Percentiles rank a stretch among this genome's conserved stretches.
phyloP scores from a whole-genome alignment of 2,329 filamentous ascomycete species.

The Kalaharituber pfeilii region DNA sequence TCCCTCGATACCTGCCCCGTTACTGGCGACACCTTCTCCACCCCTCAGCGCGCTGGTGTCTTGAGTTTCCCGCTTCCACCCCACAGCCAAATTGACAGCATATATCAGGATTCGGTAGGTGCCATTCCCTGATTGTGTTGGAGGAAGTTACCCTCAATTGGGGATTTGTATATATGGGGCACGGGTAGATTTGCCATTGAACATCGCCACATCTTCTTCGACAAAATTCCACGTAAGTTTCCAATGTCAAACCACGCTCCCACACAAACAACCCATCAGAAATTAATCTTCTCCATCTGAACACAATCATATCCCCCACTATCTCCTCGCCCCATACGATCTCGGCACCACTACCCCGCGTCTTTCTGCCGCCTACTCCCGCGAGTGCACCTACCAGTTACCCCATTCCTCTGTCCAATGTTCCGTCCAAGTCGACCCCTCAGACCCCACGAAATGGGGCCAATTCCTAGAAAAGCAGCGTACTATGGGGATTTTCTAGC shows the following conservation, averaged over 20 bases:
- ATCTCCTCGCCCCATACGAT: slow-evolving; percentile 58
- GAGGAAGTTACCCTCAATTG: not conserved
- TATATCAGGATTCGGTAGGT: slow-evolving; percentile 42
- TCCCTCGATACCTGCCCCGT: not conserved
- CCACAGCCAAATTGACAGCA: slow-evolving; percentile 34
- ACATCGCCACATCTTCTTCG: slow-evolving; percentile 63
- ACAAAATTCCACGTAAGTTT: too few relatives aligned
- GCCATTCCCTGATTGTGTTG: not conserved
- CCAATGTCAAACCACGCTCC: too few relatives aligned
- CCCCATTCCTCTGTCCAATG: slow-evolving; percentile 33
- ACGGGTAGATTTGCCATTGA: too few relatives aligned
- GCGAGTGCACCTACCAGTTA: slow-evolving; percentile 50
- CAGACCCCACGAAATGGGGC: slow-evolving; percentile 33
- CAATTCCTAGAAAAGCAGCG: slow-evolving; percentile 41
- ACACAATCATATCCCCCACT: slow-evolving; percentile 62
- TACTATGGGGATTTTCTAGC: slow-evolving; percentile 57
- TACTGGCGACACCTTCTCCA: not conserved
- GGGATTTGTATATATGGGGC: too few relatives aligned
- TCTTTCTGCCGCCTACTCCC: slow-evolving; percentile 46
- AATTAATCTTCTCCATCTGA: too few relatives aligned
- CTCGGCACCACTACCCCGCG: slow-evolving; percentile 46
- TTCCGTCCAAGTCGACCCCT: slow-evolving; percentile 38
- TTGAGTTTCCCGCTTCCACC: slow-evolving; percentile 9
- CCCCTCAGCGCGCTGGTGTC: slow-evolving; percentile 1
- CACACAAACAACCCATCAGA: too few relatives aligned